phyloP scores from a whole-genome alignment of 177 flowering plant genomes.

The Vitis hybrid region DNA sequence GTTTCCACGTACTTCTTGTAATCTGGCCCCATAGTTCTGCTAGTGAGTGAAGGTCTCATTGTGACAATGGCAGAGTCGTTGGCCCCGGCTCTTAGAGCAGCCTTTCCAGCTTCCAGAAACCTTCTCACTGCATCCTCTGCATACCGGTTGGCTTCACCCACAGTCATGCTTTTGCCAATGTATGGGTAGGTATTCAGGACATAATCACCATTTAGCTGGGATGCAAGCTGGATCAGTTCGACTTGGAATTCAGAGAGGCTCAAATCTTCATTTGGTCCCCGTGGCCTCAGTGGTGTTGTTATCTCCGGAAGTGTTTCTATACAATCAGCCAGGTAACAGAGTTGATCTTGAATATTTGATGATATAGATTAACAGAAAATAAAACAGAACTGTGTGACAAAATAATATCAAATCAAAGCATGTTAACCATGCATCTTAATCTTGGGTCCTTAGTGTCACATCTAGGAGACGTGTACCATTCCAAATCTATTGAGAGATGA shows the following conservation, averaged over 20 bases:
- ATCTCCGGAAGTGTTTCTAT: constrained; percentile 82
- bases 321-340: constrained; percentile 1
- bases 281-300: constrained; percentile 47
- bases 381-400: neutral
- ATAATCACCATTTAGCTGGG: constrained; percentile 89
- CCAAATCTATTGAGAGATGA: no score
- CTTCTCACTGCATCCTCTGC: constrained; percentile 86
- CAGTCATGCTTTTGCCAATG: constrained; percentile 76
- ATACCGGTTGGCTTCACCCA: constrained; percentile 69
- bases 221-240: constrained; percentile 92
- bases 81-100: constrained; percentile 86
- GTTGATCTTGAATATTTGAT: neutral
- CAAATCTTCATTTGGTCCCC: constrained; percentile 70
- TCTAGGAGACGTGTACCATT: no score
- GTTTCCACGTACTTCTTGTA: no score
- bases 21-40: constrained; percentile 32
- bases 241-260: constrained; percentile 85
- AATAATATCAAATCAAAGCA: no score
- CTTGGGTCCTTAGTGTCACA: no score
- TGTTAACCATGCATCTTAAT: no score
- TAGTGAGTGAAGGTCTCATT: constrained; percentile 92
- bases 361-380: neutral
- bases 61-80: constrained; percentile 83
- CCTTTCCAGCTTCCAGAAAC: constrained; percentile 89
- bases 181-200: constrained; percentile 75